These are phyloP conservation scores for Singerocomus inundabilis DNA, from an alignment of 1,284 basidiomycete genomes.

Conservation along the genomic window DNA sequence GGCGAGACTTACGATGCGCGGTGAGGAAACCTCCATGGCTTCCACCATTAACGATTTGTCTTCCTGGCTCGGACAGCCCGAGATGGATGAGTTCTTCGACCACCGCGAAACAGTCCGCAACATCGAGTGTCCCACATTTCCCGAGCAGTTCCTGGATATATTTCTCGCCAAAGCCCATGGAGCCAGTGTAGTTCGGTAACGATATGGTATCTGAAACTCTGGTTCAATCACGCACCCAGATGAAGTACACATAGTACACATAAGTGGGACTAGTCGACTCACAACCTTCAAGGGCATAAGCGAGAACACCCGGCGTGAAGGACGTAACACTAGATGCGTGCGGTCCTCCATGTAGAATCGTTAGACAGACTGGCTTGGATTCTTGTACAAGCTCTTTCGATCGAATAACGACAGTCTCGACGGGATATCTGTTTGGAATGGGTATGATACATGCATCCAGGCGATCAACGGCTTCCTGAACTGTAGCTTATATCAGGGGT, in stretches of 20 bases:
- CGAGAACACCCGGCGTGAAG: constrained; percentile 44
- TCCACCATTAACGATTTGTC: constrained; percentile 61
- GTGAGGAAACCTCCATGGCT: constrained; percentile 74
- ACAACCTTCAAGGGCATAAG: constrained; percentile 63
- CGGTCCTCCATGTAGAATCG: constrained; percentile 68
- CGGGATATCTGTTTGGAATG: constrained; percentile 47
- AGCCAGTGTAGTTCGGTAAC: constrained; percentile 70
- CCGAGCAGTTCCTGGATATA: constrained; percentile 48
- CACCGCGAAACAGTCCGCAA: constrained; percentile 60
- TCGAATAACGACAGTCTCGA: constrained; percentile 54
- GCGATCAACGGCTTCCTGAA: constrained; percentile 39
- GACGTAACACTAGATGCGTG: constrained; percentile 50
- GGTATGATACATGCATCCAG: constrained; percentile 45
- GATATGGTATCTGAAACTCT: constrained; percentile 51
- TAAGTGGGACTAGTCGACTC: constrained; percentile 25
- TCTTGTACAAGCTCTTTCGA: constrained; percentile 17
- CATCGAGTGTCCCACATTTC: constrained; percentile 63
- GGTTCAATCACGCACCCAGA: background rate
- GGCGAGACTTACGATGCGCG: constrained; percentile 48
- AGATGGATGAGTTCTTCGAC: constrained; percentile 49
- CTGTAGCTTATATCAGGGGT: constrained; percentile 29
- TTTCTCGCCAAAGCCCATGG: constrained; percentile 50
- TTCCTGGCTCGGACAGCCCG: constrained; percentile 47
- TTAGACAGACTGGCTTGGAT: constrained; percentile 45
- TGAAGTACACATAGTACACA: background rate